Conservation (phyloP, 2,329 filamentous ascomycete species). For the Chrysoporthe austroafricana region DNA sequence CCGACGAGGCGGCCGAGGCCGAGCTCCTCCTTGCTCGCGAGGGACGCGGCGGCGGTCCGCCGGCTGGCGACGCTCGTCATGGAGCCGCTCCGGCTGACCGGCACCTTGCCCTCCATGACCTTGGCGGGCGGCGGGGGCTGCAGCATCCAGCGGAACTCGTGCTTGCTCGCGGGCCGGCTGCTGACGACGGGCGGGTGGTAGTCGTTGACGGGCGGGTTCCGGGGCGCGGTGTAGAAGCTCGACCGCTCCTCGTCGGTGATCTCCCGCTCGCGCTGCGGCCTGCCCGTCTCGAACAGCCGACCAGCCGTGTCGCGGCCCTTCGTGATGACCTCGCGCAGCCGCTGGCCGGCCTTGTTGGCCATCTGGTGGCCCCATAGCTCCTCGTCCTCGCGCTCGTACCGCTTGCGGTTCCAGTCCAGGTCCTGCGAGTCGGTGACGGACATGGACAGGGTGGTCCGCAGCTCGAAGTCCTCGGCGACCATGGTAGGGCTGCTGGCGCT, state of each 20-base stretch:
- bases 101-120: conserved; percentile 86
- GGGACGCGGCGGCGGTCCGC: conserved; percentile 41
- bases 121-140: conserved; percentile 88
- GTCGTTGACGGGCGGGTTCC: conserved; percentile 79
- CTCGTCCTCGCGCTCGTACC: conserved; percentile 88
- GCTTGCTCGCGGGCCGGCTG: conserved; percentile 69
- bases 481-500: conserved; percentile 49
- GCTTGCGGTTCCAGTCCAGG: conserved; percentile 70
- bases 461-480: conserved; percentile 49
- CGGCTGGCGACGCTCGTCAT: conserved; percentile 55
- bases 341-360: conserved; percentile 53
- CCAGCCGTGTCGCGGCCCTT: conserved; percentile 62
- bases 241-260: conserved; percentile 54
- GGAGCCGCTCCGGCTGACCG: conserved; percentile 66
- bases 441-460: conserved; percentile 44
- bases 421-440: conserved; percentile 46
- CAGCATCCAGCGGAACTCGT: conserved; percentile 86
- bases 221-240: conserved; percentile 64
- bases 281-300: conserved; percentile 53
- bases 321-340: conserved; percentile 60
- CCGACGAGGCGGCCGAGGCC: conserved; percentile 49
- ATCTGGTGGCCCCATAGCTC: conserved; percentile 75
- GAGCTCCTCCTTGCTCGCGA: conserved; percentile 41
- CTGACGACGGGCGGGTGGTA: conserved; percentile 84
- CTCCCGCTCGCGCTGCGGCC: conserved; percentile 56